Conservation (phyloP, 257 asterid genomes). For the Penstemon davidsonii region DNA sequence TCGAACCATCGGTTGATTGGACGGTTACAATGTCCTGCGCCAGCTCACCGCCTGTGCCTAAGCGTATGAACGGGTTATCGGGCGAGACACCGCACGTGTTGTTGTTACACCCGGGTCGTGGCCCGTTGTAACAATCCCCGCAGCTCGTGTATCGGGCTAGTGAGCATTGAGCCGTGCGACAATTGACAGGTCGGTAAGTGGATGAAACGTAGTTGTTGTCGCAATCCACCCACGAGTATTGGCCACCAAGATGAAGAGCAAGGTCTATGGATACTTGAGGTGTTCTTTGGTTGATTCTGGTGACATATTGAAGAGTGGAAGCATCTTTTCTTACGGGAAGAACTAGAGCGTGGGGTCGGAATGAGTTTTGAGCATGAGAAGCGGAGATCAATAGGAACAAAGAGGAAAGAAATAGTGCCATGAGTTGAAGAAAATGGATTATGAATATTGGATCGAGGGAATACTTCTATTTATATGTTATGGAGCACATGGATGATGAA, state of each 20-base stretch:
- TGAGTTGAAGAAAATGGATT: too few species aligned
- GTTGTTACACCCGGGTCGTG: conserved; percentile 59
- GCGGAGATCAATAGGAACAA: neutral
- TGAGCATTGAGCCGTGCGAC: conserved; percentile 58
- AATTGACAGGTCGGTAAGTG: conserved; percentile 47
- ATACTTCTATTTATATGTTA: too few species aligned
- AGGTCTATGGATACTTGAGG: conserved; percentile 50
- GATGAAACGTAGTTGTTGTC: conserved; percentile 50
- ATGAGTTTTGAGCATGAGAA: conserved; percentile 31
- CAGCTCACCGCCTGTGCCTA: conserved; percentile 45
- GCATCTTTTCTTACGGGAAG: conserved; percentile 53
- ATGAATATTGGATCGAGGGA: too few species aligned
- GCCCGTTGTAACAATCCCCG: conserved; percentile 40
- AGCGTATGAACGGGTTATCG: conserved; percentile 40
- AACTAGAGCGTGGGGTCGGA: conserved; percentile 47
- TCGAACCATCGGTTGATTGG: conserved; percentile 44
- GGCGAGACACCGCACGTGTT: conserved; percentile 38
- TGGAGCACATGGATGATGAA: too few species aligned
- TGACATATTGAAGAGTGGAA: conserved; percentile 53
- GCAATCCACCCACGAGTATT: conserved; percentile 60
- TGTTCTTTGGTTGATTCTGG: conserved; percentile 47
- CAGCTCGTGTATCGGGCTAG: conserved; percentile 36
- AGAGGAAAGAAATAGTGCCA: too few species aligned
- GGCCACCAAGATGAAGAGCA: conserved; percentile 64
- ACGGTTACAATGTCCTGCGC: conserved; percentile 52